These are phyloP conservation scores for Trametopsis cervina DNA, from an alignment of 768 basidiomycete species.

Conservation along the genomic window DNA sequence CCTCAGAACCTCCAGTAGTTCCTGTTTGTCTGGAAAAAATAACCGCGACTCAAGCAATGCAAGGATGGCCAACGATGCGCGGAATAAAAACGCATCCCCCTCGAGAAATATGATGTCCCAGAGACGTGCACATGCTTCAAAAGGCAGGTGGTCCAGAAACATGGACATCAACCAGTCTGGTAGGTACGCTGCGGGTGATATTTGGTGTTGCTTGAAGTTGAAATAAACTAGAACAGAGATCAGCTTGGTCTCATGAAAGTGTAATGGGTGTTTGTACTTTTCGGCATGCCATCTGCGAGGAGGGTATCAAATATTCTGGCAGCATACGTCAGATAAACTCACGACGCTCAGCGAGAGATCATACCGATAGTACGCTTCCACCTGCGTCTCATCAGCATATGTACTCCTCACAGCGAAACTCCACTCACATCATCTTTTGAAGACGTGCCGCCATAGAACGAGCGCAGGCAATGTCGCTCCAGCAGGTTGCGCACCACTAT, in stretches of 20 bases:
- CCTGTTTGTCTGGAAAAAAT: constrained; percentile 81
- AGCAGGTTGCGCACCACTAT: constrained; percentile 79
- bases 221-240: constrained; percentile 62
- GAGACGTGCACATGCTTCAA: constrained; percentile 82
- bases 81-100: constrained; percentile 86
- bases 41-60: constrained; percentile 79
- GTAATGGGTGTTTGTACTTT: constrained; percentile 46
- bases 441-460: constrained; percentile 71
- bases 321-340: constrained; percentile 11
- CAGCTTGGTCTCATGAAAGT: background rate
- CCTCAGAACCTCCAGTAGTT: constrained; percentile 74
- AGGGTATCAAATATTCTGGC: constrained; percentile 86
- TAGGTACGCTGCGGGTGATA: constrained; percentile 81
- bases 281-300: constrained; percentile 89
- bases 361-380: constrained; percentile 88
- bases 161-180: constrained; percentile 76
- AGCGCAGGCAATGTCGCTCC: constrained; percentile 77
- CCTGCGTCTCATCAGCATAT: constrained; percentile 37
- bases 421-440: constrained; percentile 72
- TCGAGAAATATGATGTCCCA: constrained; percentile 88
- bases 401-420: background rate
- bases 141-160: constrained; percentile 82
- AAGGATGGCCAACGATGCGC: constrained; percentile 75
- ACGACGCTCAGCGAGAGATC: constrained; percentile 5
- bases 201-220: constrained; percentile 91